These are phyloP conservation scores for Globisporangium parvum DNA, from an alignment of 352 stramenopile genomes.

Conservation along the genomic window DNA sequence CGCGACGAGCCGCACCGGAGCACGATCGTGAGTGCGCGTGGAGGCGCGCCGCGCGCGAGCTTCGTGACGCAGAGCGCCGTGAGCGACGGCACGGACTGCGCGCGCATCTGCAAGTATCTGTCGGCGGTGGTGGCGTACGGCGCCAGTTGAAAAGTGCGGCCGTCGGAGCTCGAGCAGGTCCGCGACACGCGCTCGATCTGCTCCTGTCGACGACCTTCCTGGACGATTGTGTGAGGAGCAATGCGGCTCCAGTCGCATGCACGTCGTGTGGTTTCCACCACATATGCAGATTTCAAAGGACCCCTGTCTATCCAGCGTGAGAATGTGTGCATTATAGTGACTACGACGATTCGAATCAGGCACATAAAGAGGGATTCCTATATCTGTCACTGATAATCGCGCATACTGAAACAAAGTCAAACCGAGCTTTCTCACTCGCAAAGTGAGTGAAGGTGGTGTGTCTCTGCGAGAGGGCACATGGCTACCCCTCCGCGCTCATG, in stretches of 20 bases:
- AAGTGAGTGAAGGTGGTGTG: constrained; percentile 2
- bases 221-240: not conserved
- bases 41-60: constrained; percentile 45
- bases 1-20: constrained; percentile 40
- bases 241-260: not conserved
- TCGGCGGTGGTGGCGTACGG: no score
- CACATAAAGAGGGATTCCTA: no score
- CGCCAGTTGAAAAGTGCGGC: not conserved
- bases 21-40: constrained; percentile 46
- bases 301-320: no score
- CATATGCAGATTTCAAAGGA: no score
- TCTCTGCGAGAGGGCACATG: not conserved
- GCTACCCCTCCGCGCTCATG: not conserved
- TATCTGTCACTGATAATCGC: no score
- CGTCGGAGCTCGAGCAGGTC: no score
- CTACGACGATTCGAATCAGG: not conserved
- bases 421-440: not conserved
- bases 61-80: constrained; percentile 53
- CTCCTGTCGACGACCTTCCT: no score
- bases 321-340: no score
- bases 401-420: not conserved
- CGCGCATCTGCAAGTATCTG: not conserved
- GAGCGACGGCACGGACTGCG: constrained; percentile 35
- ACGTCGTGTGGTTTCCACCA: not conserved
- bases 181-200: not conserved